These are phyloP conservation scores for Ogataea ramenticola DNA, from an alignment of 805 yeast genomes.

Conservation along the genomic window DNA sequence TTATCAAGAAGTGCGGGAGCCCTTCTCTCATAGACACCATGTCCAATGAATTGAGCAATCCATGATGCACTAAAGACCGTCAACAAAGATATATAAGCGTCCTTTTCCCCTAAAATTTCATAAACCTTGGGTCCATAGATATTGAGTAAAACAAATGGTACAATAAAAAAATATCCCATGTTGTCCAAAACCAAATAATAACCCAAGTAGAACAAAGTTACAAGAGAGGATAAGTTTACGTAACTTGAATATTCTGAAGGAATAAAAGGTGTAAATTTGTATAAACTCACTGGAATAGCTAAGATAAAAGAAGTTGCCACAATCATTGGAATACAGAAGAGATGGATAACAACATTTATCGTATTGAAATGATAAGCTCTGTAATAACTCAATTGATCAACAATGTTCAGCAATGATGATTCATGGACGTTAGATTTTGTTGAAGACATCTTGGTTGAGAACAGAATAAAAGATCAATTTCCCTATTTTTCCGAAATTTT, in stretches of 20 bases:
- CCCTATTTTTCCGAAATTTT: no score
- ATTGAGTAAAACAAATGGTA: conserved; percentile 26
- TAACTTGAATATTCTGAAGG: conserved; percentile 6
- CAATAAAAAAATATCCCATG: conserved; percentile 37
- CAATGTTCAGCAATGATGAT: conserved; percentile 24
- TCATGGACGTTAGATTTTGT: not conserved
- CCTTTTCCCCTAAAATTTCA: conserved; percentile 6
- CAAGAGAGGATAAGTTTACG: conserved; percentile 39
- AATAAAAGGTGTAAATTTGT: conserved; percentile 8
- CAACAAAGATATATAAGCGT: conserved; percentile 26
- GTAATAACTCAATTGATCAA: conserved; percentile 56
- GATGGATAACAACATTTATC: conserved; percentile 68
- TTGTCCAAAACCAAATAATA: conserved; percentile 58
- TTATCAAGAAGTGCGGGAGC: conserved; percentile 87
- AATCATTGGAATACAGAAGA: conserved; percentile 74
- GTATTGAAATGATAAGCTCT: conserved; percentile 33
- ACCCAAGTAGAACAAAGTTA: conserved; percentile 40
- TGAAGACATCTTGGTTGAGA: no score
- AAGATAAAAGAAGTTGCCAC: conserved; percentile 46
- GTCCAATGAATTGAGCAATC: conserved; percentile 85
- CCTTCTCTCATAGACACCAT: conserved; percentile 69
- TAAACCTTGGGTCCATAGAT: conserved; percentile 11
- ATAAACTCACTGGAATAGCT: conserved; percentile 21
- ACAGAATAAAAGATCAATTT: no score
- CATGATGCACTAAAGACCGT: conserved; percentile 51